Conservation (phyloP, 2,329 filamentous ascomycete species). For the Harringtonia aguacate region DNA sequence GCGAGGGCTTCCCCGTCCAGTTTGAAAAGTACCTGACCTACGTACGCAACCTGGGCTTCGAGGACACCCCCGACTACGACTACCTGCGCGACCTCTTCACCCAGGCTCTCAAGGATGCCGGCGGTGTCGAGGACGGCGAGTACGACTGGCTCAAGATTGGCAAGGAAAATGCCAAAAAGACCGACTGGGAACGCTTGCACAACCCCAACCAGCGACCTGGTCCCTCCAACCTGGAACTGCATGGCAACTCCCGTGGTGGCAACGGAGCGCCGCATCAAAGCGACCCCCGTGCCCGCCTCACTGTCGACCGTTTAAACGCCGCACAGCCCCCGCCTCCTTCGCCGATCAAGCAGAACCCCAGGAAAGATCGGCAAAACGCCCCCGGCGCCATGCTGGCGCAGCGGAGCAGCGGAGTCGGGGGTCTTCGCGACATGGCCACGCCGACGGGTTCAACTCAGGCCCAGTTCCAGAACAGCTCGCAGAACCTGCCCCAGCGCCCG, state of each 20-base stretch:
- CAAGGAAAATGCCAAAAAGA: conserved; percentile 62
- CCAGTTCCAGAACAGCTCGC: conserved; percentile 92
- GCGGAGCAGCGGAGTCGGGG: conserved; percentile 65
- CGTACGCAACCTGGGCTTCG: conserved; percentile 94
- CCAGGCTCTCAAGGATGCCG: conserved; percentile 85
- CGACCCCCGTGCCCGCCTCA: conserved; percentile 51
- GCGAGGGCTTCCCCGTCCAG: conserved; percentile 91
- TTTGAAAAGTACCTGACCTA: conserved; percentile 97
- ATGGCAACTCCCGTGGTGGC: conserved; percentile 59
- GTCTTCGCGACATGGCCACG: conserved; percentile 66
- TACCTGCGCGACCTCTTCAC: conserved; percentile 95
- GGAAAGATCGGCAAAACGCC: conserved; percentile 65
- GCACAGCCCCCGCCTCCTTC: conserved; percentile 82
- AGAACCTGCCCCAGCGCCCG: conserved; percentile 65
- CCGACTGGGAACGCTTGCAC: conserved; percentile 70
- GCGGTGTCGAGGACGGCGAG: conserved; percentile 92
- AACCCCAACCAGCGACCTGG: conserved; percentile 70
- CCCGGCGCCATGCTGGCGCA: conserved; percentile 63
- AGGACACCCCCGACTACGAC: conserved; percentile 97
- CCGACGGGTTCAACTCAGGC: conserved; percentile 87
- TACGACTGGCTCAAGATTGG: conserved; percentile 99
- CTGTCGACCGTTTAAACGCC: conserved; percentile 85
- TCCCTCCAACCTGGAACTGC: conserved; percentile 74
- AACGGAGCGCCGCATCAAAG: conserved; percentile 51
- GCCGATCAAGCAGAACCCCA: conserved; percentile 70